These are phyloP conservation scores for Gossypium rotundifolium DNA, from an alignment of 345 rosid species.

Conservation along the genomic window DNA sequence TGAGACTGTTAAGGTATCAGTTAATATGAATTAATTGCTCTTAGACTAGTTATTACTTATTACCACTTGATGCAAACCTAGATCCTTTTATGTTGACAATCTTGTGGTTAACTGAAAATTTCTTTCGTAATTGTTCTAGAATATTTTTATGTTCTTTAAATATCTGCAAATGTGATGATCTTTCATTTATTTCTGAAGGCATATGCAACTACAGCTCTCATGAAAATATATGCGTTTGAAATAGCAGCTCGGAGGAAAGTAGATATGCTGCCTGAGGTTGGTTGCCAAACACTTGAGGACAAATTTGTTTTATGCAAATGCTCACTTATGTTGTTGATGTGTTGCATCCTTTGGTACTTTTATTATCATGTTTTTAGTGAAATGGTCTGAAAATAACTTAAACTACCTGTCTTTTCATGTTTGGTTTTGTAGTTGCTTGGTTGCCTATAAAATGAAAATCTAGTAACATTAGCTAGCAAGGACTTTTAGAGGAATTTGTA, in stretches of 20 bases:
- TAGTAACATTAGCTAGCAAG: neutral
- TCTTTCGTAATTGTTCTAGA: neutral
- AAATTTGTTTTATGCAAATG: neutral
- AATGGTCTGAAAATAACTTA: neutral
- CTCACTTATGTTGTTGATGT: conserved; percentile 2
- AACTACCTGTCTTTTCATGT: neutral
- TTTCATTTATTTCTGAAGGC: conserved; percentile 50
- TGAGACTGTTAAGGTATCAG: conserved; percentile 82
- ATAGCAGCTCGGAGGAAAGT: conserved; percentile 78
- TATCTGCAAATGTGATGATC: conserved; percentile 7
- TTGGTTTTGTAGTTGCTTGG: neutral
- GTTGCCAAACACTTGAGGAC: conserved; percentile 12
- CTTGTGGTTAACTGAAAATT: neutral
- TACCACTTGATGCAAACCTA: neutral
- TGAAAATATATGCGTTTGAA: conserved; percentile 88
- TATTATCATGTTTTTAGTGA: neutral
- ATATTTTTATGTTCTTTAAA: neutral
- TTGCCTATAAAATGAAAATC: neutral
- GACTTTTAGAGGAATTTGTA: neutral
- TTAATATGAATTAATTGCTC: conserved; percentile 11
- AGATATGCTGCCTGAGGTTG: conserved; percentile 92
- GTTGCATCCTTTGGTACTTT: neutral
- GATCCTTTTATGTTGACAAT: neutral
- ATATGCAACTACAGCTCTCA: conserved; percentile 82
- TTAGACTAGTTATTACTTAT: neutral